Evolutionary conservation across 352 stramenopile species (phyloP), one percentile per base, ranked within the genome.

Genomic region (Phytopythium sindhum): DNA sequence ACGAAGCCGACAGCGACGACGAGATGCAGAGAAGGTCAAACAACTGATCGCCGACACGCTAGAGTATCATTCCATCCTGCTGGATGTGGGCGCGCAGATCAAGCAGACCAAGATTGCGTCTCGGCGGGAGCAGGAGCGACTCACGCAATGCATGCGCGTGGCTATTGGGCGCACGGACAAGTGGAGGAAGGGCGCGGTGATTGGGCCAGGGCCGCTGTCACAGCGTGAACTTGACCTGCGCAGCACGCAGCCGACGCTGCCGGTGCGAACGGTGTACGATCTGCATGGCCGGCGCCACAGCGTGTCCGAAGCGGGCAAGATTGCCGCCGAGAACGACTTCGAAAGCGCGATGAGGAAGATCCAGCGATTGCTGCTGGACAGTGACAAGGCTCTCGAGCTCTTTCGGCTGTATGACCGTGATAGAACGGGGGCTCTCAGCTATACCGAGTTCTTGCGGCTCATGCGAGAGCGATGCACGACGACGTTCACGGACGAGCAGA

Each of bases 261-360:
- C n/a, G 28, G 42, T 53, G 37, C 50, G 51, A 47, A 65, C n/a
- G 48, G 74, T 90, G 45, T 91, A 89, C 58, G 83, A 91, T 65
- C 75, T 88, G 10, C 77, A 92, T 14, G 83, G 83, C 2, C 72
- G 79, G 2, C 78, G 77, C 4, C 81, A 80, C 42, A 64, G 61
- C 39, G 64, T 72, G 17, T 48, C 60, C 0, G 61, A 81, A 28
- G 68, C 75, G 8, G 65, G 45, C 0, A 54, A 68, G 12, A 44
- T 90, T n/a, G 61, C 60, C 0, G 58, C 60, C 0, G 53, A 77
- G 12, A 76, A 60, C 52, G 53, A 72, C 4, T 70, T 92, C 11
- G 75, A 81, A 23, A 73, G 70, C 5, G 79, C 78, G 2, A 85
- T 88, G 69, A 64, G 39, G 15, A 92, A 90, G 57, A 69, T 90